These are phyloP conservation scores for Leptodontidium sp. DNA, from an alignment of 2,329 filamentous ascomycete species.

Conservation along the genomic window DNA sequence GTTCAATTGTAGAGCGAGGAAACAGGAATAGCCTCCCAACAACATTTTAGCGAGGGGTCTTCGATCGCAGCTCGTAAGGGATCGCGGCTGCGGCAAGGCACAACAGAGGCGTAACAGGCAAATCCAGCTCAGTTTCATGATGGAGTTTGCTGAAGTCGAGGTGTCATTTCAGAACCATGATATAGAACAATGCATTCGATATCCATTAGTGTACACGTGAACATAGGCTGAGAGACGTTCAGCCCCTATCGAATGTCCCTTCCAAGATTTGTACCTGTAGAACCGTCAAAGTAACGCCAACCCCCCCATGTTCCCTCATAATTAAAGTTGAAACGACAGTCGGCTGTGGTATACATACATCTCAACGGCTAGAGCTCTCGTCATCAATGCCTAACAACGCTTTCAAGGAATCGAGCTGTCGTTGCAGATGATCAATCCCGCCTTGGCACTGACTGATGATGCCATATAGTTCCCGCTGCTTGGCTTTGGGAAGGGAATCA, in stretches of 20 bases:
- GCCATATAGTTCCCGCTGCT: conserved; percentile 39
- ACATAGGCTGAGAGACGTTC: not conserved
- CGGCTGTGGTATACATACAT: not conserved
- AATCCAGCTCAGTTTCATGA: too few species aligned
- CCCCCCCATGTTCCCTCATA: not conserved
- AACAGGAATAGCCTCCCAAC: not conserved
- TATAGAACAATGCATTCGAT: not conserved
- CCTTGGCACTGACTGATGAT: conserved; percentile 38
- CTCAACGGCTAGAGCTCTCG: conserved; percentile 19
- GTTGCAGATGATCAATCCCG: conserved; percentile 39
- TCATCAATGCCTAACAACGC: conserved; percentile 38
- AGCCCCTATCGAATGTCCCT: too few species aligned
- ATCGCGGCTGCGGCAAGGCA: not conserved
- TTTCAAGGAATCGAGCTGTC: conserved; percentile 40
- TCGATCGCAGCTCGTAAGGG: not conserved
- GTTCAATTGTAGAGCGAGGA: not conserved
- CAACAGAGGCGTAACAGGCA: not conserved
- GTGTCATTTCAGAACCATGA: not conserved
- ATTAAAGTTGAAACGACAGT: not conserved
- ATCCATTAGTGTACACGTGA: not conserved
- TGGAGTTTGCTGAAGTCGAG: not conserved
- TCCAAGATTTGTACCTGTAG: not conserved
- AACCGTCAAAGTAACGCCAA: not conserved
- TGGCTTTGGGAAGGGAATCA: conserved; percentile 35
- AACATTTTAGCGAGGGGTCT: not conserved